phyloP scores from a whole-genome alignment of 495 filamentous ascomycete genomes.

The Echria macrotheca region DNA sequence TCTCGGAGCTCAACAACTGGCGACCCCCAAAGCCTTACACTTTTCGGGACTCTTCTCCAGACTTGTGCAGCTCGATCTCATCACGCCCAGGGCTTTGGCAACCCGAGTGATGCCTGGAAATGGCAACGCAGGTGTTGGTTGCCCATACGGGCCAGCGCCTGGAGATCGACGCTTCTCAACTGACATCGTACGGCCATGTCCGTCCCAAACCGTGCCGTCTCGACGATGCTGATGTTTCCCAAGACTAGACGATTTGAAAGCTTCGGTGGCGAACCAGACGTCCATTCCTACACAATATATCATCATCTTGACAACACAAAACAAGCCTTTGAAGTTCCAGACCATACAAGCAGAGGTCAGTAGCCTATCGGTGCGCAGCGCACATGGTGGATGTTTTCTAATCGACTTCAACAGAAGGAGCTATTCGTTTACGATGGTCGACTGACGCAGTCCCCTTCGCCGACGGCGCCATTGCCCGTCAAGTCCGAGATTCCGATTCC shows the following conservation, averaged over 20 bases:
- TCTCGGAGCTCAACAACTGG: too few species aligned
- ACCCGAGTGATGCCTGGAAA: slow-evolving; percentile 33
- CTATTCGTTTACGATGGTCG: slow-evolving; percentile 82
- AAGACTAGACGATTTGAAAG: slow-evolving; percentile 59
- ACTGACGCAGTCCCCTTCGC: slow-evolving; percentile 47
- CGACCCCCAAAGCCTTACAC: too few species aligned
- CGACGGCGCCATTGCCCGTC: slow-evolving; percentile 29
- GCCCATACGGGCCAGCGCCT: slow-evolving; percentile 85
- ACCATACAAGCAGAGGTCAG: slow-evolving; percentile 70
- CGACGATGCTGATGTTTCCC: slow-evolving; percentile 7
- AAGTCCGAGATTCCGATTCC: slow-evolving; percentile 53
- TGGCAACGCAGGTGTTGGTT: slow-evolving; percentile 74
- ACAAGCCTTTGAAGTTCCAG: slow-evolving; percentile 72
- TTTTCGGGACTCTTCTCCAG: too few species aligned
- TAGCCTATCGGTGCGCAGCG: neutral
- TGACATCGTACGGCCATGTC: slow-evolving; percentile 56
- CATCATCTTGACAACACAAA: slow-evolving; percentile 76
- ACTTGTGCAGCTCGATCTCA: too few species aligned
- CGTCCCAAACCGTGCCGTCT: neutral
- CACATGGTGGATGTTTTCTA: slow-evolving; percentile 2
- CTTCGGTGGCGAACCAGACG: slow-evolving; percentile 61
- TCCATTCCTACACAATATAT: slow-evolving; percentile 64
- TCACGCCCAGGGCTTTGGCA: too few species aligned
- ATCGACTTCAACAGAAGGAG: slow-evolving; percentile 66
- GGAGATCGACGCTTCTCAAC: slow-evolving; percentile 61